phyloP scores from a whole-genome alignment of 1,284 basidiomycete genomes.

The Mycena citricolor region DNA sequence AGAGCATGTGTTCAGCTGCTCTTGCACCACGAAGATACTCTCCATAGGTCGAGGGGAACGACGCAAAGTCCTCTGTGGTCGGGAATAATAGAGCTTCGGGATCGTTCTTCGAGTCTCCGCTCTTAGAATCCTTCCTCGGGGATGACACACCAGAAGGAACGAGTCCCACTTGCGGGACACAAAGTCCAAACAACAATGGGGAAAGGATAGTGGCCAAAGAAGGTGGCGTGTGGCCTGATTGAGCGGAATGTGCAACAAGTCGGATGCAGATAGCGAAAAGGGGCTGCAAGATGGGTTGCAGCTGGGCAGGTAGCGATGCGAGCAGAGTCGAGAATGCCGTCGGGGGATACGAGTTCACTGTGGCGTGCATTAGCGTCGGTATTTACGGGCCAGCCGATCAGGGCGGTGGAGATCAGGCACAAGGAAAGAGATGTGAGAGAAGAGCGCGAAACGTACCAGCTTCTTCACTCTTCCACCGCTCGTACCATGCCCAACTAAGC shows the following conservation, averaged over 20 bases:
- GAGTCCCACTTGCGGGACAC: slow-evolving; percentile 3
- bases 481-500: slow-evolving; percentile 77
- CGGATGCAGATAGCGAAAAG: slow-evolving; percentile 76
- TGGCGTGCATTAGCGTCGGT: too few relatives aligned
- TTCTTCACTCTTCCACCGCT: slow-evolving; percentile 76
- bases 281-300: slow-evolving; percentile 63
- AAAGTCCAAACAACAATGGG: slow-evolving; percentile 15
- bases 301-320: slow-evolving; percentile 48
- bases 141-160: not conserved
- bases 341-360: slow-evolving; percentile 67
- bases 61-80: slow-evolving; percentile 18
- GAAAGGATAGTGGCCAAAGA: not conserved
- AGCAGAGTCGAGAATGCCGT: slow-evolving; percentile 67
- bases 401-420: slow-evolving; percentile 22
- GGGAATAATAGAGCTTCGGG: slow-evolving; percentile 18
- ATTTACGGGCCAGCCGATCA: too few relatives aligned
- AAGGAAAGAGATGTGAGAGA: slow-evolving; percentile 16
- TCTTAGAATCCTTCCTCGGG: too few relatives aligned
- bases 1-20: slow-evolving; percentile 85
- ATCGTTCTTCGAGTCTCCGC: slow-evolving; percentile 8
- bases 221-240: slow-evolving; percentile 5
- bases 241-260: slow-evolving; percentile 64
- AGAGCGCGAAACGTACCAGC: slow-evolving; percentile 56
- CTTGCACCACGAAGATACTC: slow-evolving; percentile 79
- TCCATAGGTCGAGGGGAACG: slow-evolving; percentile 24